phyloP scores from a whole-genome alignment of 164 flowering plant species.

The Umbilicus rupestris region DNA sequence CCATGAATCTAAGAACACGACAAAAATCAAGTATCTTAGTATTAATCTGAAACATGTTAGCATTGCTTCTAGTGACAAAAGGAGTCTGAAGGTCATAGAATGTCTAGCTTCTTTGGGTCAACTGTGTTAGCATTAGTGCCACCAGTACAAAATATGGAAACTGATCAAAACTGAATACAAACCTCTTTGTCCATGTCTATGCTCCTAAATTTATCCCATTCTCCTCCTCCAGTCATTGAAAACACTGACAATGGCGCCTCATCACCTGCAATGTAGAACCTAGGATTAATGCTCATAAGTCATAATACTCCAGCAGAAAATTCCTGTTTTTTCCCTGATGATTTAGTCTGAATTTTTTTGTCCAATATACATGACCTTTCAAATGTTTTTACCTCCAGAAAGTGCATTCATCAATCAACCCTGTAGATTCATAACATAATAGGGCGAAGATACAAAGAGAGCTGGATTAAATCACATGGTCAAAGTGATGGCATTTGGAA shows the following conservation, averaged over 20 bases:
- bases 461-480: neutral
- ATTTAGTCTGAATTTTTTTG: neutral
- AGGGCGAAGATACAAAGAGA: neutral
- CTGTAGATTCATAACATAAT: neutral
- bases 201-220: conserved; percentile 79
- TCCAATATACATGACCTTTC: neutral
- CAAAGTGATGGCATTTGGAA: neutral
- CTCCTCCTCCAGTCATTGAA: conserved; percentile 64
- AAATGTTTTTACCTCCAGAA: no score
- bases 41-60: neutral
- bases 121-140: neutral
- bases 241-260: conserved; percentile 65
- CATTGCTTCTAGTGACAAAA: neutral
- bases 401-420: neutral
- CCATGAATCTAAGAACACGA: neutral
- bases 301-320: neutral
- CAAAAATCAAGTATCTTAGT: neutral
- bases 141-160: neutral
- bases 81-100: neutral
- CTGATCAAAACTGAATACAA: neutral
- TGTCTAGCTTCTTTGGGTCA: neutral
- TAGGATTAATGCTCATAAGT: neutral
- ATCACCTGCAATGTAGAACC: conserved; percentile 50
- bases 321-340: neutral
- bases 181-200: conserved; percentile 99